Base-by-base conservation (phyloP, 1,284 basidiomycete genomes). In the Agaricales sp. region DNA sequence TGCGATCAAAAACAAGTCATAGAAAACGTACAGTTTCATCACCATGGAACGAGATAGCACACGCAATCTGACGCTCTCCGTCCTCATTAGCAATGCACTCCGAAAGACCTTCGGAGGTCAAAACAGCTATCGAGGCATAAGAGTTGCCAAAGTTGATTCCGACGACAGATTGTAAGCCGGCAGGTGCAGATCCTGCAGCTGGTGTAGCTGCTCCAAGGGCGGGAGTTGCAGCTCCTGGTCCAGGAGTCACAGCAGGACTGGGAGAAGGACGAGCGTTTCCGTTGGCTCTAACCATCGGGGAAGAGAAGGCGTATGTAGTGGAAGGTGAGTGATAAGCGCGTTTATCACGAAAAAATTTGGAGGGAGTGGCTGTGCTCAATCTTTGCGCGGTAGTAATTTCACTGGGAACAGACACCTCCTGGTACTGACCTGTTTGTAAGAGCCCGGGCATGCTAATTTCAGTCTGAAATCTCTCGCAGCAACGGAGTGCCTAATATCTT, bases 51-150 rank as follows among this genome's bases (percentile, higher is more conserved):
- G 94, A 83, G 53, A 99, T 77, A 38, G 92, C 92, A 60, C 90
- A 94, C 0, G 93, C 93, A 61, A 99, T 96, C 70, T 99, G 96
- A 38, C 95, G 84, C 65, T 98, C 95, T 45, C 95, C 95, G 61
- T 98, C 95, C 66, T 99, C 94, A 66, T 98, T 98, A 20, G 95
- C 95, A 55, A 99, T 98, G 63, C 90, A 94, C 62, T 91, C 88
- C 25, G 93, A 83, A 41, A 86, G 72, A 20, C 90, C 90, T 67
- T 94, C 90, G 89, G 92, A 58, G 63, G 92, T 93, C 62, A 97
- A 87, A 52, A 97, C 87, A 19, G 94, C 91, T 59, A 99, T 95
- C 44, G 91, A 94, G 24, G 91, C 89, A 67, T 89, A 98, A 35
- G 91, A 87, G 68, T 96, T 93, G 41, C 96, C 96, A 67, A 98